These are phyloP conservation scores for Geotrichum aggregatum DNA, from an alignment of 1,139 yeast genomes.

Conservation along the genomic window DNA sequence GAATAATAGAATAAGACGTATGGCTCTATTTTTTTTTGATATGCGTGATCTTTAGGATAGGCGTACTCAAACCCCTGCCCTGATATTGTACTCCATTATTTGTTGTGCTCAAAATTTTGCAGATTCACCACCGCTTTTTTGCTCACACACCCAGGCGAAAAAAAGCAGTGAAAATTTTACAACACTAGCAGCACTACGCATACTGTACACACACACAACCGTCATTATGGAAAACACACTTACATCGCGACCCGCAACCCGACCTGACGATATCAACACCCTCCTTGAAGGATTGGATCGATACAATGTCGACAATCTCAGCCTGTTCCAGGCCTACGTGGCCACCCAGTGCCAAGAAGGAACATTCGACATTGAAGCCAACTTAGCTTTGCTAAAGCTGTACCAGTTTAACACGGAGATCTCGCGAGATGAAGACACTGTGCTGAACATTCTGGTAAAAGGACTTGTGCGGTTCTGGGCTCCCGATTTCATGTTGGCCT, in stretches of 20 bases:
- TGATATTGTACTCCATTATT: not conserved
- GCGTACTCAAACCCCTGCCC: not conserved
- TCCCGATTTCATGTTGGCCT: slow-evolving; percentile 44
- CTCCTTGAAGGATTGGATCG: slow-evolving; percentile 43
- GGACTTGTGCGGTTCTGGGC: slow-evolving; percentile 44
- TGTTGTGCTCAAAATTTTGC: slow-evolving; percentile 5
- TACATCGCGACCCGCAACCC: slow-evolving; percentile 35
- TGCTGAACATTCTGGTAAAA: slow-evolving; percentile 42
- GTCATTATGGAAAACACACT: slow-evolving; percentile 34
- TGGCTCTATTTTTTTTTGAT: too few species aligned
- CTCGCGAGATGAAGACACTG: slow-evolving; percentile 40
- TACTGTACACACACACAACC: not conserved
- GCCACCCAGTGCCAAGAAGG: slow-evolving; percentile 41
- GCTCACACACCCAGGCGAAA: not conserved
- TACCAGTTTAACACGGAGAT: slow-evolving; percentile 42
- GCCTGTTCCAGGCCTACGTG: slow-evolving; percentile 44
- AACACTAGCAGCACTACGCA: not conserved
- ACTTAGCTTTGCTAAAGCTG: slow-evolving; percentile 46
- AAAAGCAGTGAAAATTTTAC: slow-evolving; percentile 4
- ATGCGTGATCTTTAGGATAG: too few species aligned
- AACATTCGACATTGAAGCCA: slow-evolving; percentile 44
- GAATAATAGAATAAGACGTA: too few species aligned
- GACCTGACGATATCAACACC: slow-evolving; percentile 41
- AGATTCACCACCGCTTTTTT: not conserved
- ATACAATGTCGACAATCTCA: slow-evolving; percentile 45